Percentiles rank a stretch among this genome's conserved stretches.
These are phyloP conservation scores for Hymenoscyphus repandus DNA, from an alignment of 2,329 filamentous ascomycete genomes.

Conservation along the genomic window DNA sequence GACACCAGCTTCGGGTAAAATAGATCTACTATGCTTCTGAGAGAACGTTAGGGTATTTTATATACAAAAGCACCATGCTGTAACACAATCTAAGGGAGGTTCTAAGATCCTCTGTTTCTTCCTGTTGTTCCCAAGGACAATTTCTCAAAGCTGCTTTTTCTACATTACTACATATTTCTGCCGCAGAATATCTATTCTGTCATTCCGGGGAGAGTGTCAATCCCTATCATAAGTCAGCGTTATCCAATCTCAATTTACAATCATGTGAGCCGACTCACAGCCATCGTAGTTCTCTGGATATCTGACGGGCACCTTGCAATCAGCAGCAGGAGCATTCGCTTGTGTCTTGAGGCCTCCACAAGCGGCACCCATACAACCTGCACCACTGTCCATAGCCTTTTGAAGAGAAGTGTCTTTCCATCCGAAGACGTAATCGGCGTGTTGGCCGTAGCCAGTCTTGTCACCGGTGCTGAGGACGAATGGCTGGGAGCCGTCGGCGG, in stretches of 20 bases:
- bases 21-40: too few relatives aligned
- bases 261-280: background rate
- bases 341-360: slow-evolving; percentile 5
- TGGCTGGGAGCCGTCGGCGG: slow-evolving; percentile 39
- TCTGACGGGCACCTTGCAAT: slow-evolving; percentile 1
- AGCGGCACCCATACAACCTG: slow-evolving; percentile 1
- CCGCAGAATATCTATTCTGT: background rate
- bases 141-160: too few relatives aligned
- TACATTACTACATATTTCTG: too few relatives aligned
- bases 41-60: too few relatives aligned
- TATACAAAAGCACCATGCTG: too few relatives aligned
- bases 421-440: slow-evolving; percentile 48
- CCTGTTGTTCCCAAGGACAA: too few relatives aligned
- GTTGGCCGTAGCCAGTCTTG: slow-evolving; percentile 42
- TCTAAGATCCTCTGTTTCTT: too few relatives aligned
- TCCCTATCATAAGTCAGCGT: background rate
- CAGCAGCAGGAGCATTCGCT: background rate
- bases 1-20: too few relatives aligned
- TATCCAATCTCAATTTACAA: background rate
- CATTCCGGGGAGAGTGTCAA: background rate
- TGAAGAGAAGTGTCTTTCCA: slow-evolving; percentile 46
- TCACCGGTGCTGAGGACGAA: slow-evolving; percentile 40
- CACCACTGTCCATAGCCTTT: slow-evolving; percentile 20
- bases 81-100: too few relatives aligned
- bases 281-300: slow-evolving; percentile 5